A percentile compares a stretch with the other conserved stretches of the same genome.
Evolutionary conservation across 2,329 filamentous ascomycete species (phyloP).

Genomic region (Paecilomyces niveus): DNA sequence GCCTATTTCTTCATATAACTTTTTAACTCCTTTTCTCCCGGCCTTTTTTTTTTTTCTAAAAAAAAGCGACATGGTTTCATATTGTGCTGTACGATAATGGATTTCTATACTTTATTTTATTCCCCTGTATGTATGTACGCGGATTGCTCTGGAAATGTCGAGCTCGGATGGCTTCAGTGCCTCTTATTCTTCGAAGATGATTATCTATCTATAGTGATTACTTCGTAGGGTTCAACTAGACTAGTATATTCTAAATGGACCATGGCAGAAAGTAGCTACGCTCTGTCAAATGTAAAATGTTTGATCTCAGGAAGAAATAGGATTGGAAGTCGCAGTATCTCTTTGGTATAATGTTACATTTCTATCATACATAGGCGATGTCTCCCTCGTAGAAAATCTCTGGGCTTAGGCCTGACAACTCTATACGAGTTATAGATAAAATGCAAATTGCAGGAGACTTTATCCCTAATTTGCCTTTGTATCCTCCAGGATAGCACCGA

Average conservation of each 20-base stretch:
- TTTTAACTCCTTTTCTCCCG: not conserved
- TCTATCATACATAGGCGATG: not conserved
- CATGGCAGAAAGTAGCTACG: not conserved
- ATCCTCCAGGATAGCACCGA: constrained; percentile 28
- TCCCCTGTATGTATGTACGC: not conserved
- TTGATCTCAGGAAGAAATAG: too few species aligned
- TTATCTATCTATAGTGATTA: too few species aligned
- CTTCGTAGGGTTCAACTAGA: too few species aligned
- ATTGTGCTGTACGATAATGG: not conserved
- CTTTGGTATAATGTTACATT: not conserved
- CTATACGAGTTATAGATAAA: not conserved
- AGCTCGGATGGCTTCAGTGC: not conserved
- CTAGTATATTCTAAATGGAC: not conserved
- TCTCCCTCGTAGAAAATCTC: not conserved
- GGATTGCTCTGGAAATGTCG: not conserved
- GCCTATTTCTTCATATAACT: not conserved
- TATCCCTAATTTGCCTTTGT: not conserved
- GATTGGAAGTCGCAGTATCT: too few species aligned
- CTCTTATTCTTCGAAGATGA: not conserved
- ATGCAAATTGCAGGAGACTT: not conserved
- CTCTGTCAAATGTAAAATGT: too few species aligned
- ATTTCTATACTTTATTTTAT: not conserved
- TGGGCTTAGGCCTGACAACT: too few species aligned
- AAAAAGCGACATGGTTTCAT: not conserved
- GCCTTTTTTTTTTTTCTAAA: too few species aligned